Evolutionary conservation across 2,329 filamentous ascomycete genomes (phyloP), one percentile per base, ranked within the genome.

Genomic region (Neonectria magnoliae): DNA sequence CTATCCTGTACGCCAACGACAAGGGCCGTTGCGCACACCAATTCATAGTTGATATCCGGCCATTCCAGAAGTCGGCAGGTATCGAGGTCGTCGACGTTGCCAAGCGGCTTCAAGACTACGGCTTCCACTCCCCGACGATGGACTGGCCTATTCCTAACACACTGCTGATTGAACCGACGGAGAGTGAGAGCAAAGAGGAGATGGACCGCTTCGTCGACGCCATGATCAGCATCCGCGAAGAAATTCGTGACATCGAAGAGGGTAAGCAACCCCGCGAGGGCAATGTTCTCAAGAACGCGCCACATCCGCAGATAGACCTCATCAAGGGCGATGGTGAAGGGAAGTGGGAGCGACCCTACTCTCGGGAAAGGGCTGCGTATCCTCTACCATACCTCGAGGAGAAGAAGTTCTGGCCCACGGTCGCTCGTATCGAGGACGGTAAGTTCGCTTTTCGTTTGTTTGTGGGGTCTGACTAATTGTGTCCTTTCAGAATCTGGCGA

Each of bases 111-210:
- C 94, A 98, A 81, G 95, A 98, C 78, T 98, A 97, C 77, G 95
- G 95, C 45, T 98, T 98, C 88, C 95, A 98, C 80, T 93, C 94
- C 1, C 95, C 95, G 0, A 98, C 95, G 57, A 98, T 98, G 95
- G 94, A 90, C 77, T 98, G 93, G 93, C 95, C 95, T 1, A 94
- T 98, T 2, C 88, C 93, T 57, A 97, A 97, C 81, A 98, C 95
- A 1, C 88, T 98, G 48, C 98, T 98, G 95, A 97, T 98, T 70
- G 95, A 98, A 83, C 95, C 95, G 2, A 98, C 95, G 0, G 95
- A 98, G 82, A 94, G 91, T 14, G 95, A 98, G 84, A 93, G 88
- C 80, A 94, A 96, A 79, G 91, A 91, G 67, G 95, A 98, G 83
- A 88, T 98, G 2, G 95, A 98, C 79, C 91, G 95, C 22, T 98